Base-by-base conservation (phyloP, 108 stramenopile species). In the Skeletonema costatum region DNA sequence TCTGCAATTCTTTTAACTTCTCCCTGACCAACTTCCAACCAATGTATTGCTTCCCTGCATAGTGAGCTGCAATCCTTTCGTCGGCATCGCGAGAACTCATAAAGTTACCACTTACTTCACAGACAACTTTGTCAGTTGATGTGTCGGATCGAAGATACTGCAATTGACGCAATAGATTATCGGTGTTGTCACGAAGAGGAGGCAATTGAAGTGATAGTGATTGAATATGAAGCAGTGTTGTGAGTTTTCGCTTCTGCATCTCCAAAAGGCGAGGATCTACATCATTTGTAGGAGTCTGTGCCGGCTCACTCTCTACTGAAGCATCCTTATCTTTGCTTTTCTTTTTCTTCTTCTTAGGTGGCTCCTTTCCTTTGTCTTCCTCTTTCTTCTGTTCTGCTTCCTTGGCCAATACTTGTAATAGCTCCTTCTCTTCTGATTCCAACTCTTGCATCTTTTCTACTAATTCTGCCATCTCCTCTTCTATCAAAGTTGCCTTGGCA, bases 21-120 rank as follows among this genome's bases (percentile, higher is more conserved):
- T 93, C 96, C 17, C 96, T 85, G n/a, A 94, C 92, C 81, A 93
- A 70, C 60, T 97, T 94, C 96, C 96, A 97, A 19, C 96, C 96
- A 0, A 94, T 89, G 70, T 97, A 97, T 71, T 97, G 96, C 80
- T 94, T 97, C 46, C 96, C 96, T 0, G 96, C 92, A 81, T 93
- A 96, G 81, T 96, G 96, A 6, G 96, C 96, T 3, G 96, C 96
- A 70, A 96, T 94, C 13, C 96, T 82, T 66, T 96, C 96, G 76
- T 96, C 96, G 56, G 96, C 96, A 82, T 96, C 96, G 32, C 92
- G 89, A 62, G 88, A 81, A 63, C 85, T 88, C 93, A 96, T 94
- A 69, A 94, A 94, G 70, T 96, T 96, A 39, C 96, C 96, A 9
- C 93, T 94, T 1, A 96, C 93, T 44, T 94, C 90, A 66, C 96